phyloP scores from a whole-genome alignment of 2,329 filamentous ascomycete species.

The Cladosporium sp. region DNA sequence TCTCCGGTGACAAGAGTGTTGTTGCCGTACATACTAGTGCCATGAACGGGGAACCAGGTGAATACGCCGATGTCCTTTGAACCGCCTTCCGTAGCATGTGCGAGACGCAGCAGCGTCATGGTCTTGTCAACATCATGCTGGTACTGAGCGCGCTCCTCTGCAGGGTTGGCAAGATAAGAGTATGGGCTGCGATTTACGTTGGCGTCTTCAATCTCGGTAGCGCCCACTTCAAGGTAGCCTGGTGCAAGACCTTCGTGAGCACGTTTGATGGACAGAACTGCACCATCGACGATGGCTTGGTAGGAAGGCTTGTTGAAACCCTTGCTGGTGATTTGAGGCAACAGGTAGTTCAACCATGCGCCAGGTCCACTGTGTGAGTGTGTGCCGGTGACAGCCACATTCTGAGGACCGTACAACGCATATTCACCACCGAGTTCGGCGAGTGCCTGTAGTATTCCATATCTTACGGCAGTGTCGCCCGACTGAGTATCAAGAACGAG shows the following conservation, averaged over 20 bases:
- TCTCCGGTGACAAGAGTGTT: constrained; percentile 92
- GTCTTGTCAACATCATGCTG: constrained; percentile 69
- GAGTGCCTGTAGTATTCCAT: constrained; percentile 81
- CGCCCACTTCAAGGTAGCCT: constrained; percentile 72
- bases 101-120: constrained; percentile 76
- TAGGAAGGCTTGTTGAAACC: constrained; percentile 89
- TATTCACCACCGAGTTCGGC: constrained; percentile 70
- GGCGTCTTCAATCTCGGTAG: constrained; percentile 69
- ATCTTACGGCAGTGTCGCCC: constrained; percentile 83
- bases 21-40: constrained; percentile 87
- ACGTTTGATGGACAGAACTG: constrained; percentile 75
- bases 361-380: constrained; percentile 91
- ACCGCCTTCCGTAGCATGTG: constrained; percentile 65
- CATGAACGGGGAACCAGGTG: constrained; percentile 91
- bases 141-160: constrained; percentile 72
- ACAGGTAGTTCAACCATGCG: constrained; percentile 90
- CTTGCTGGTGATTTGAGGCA: constrained; percentile 85
- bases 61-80: constrained; percentile 76
- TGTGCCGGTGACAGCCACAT: constrained; percentile 87
- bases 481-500: constrained; percentile 83
- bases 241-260: constrained; percentile 72
- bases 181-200: constrained; percentile 89
- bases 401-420: constrained; percentile 72
- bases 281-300: constrained; percentile 83
- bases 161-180: constrained; percentile 84